Conservation (phyloP, 2,329 filamentous ascomycete genomes). For the Daldinia sp. region DNA sequence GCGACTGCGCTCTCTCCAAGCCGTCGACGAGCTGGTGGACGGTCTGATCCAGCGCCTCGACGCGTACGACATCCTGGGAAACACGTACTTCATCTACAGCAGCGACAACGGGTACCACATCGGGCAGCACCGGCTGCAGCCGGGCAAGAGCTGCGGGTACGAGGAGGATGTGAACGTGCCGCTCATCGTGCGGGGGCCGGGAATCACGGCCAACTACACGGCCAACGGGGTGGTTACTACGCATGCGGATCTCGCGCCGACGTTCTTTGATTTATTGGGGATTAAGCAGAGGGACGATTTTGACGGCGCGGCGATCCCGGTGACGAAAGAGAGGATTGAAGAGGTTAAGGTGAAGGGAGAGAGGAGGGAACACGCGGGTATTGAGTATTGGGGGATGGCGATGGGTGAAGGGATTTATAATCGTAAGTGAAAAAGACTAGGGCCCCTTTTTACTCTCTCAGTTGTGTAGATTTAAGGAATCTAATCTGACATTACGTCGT, state of each 20-base stretch:
- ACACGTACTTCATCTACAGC: slow-evolving; percentile 69
- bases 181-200: slow-evolving; percentile 70
- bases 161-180: slow-evolving; percentile 71
- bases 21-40: slow-evolving; percentile 67
- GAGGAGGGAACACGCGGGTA: slow-evolving; percentile 61
- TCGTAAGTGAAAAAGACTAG: slow-evolving; percentile 24
- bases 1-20: slow-evolving; percentile 65
- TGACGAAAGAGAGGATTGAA: slow-evolving; percentile 49
- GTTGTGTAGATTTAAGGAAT: not conserved
- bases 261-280: slow-evolving; percentile 61
- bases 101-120: slow-evolving; percentile 72
- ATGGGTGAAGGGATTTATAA: slow-evolving; percentile 44
- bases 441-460: not conserved
- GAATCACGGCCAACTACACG: slow-evolving; percentile 58
- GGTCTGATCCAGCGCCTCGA: slow-evolving; percentile 57
- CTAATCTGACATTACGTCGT: slow-evolving; percentile 3
- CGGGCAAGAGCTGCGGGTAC: slow-evolving; percentile 69
- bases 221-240: slow-evolving; percentile 61
- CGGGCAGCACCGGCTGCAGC: slow-evolving; percentile 67
- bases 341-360: slow-evolving; percentile 22
- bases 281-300: slow-evolving; percentile 60
- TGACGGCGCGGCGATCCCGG: slow-evolving; percentile 63
- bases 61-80: slow-evolving; percentile 69
- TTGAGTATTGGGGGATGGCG: slow-evolving; percentile 64
- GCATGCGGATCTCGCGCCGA: slow-evolving; percentile 68